Base-by-base conservation (phyloP, 768 basidiomycete genomes). In the Russula virescens region DNA sequence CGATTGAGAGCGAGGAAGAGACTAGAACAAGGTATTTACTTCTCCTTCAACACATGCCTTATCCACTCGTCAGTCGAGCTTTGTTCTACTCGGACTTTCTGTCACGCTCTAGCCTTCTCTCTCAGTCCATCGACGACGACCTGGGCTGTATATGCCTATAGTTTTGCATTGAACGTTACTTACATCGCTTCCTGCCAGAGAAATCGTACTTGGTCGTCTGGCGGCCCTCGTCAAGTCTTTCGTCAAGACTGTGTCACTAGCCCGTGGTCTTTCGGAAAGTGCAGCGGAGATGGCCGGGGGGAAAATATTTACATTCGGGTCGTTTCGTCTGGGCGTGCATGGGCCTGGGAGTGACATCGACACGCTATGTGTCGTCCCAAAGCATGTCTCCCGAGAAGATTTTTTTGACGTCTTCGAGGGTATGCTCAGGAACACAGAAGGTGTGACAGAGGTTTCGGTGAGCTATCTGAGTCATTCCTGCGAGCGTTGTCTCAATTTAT, bases 281-380 rank as follows among this genome's bases (percentile, higher is more conserved):
- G 89, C 92, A 1, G 95, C 96, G 10, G 83, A 77, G 55, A 87
- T 91, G 52, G 93, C 97, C 10, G 97, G 97, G 55, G 97, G 95
- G 66, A 96, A 98, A 80, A 98, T 99, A 73, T 99, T 94, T 74
- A 98, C 97, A 8, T 99, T 96, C 74, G 97, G 97, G 46, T 98
- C 95, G 55, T 98, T 98, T 80, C 89, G 97, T 69, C 78, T 99
- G 53, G 97, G 97, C 62, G 97, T 98, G 23, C 97, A 98, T 74
- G 93, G 92, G 14, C 97, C 96, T 40, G 90, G 92, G 3, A 81
- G 88, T 53, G 96, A 99, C 83, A 98, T 99, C 73, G 97, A 99
- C 78, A 97, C 95, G n/a, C 77, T 99, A 23, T 91, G 93, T 71
- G 96, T 98, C 40, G 97, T 96, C 42, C 97, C 97, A 8, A 93